Conservation (phyloP, 495 filamentous ascomycete species). For the Copromyces sp. region DNA sequence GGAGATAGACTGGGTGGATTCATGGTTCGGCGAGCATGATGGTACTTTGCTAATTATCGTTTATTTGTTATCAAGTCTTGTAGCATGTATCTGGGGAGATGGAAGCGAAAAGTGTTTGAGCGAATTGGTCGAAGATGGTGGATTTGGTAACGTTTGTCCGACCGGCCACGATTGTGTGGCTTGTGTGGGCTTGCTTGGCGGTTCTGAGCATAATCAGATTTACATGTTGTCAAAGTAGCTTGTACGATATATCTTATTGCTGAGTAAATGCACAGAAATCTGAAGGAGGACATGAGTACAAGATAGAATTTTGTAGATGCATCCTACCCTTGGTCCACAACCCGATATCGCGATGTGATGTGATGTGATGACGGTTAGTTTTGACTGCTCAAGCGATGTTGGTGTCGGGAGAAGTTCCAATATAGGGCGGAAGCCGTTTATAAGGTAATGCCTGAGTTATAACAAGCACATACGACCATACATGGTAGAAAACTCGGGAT, state of each 20-base stretch:
- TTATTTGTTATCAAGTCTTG: background rate
- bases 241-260: background rate
- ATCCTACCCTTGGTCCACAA: background rate
- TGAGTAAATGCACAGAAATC: background rate
- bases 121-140: background rate
- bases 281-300: background rate
- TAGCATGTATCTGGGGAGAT: background rate
- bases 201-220: background rate
- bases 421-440: background rate
- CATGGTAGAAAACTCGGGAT: conserved; percentile 34
- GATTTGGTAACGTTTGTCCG: background rate
- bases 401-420: background rate
- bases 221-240: background rate
- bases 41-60: background rate
- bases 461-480: conserved; percentile 34
- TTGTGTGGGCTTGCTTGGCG: background rate
- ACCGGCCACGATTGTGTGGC: background rate
- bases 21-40: background rate
- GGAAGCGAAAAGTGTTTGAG: background rate
- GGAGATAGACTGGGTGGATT: background rate
- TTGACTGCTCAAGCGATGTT: background rate
- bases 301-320: background rate
- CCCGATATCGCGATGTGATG: background rate
- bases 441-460: background rate
- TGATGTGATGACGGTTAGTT: background rate